phyloP scores from a whole-genome alignment of 345 rosid genomes.

The Eucalyptus cladocalyx region DNA sequence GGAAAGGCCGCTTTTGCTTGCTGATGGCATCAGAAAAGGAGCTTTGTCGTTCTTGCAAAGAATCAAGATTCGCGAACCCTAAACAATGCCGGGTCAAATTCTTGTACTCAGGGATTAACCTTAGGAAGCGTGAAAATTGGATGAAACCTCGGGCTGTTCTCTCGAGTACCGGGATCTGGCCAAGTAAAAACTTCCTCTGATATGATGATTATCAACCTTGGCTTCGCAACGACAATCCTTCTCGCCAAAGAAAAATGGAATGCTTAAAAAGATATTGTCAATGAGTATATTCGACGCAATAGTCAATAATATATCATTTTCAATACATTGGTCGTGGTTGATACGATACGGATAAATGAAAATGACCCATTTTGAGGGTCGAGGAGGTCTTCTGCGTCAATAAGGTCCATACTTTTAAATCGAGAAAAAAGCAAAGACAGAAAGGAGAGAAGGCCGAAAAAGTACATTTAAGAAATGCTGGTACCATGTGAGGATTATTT shows the following conservation, averaged over 20 bases:
- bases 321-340: not conserved
- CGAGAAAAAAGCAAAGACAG: not conserved
- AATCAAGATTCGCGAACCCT: not conserved
- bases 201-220: not conserved
- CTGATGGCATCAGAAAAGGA: not conserved
- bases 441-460: not conserved
- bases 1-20: not conserved
- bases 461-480: not conserved
- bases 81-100: not conserved
- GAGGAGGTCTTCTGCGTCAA: not conserved
- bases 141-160: not conserved
- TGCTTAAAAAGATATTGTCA: not conserved
- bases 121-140: not conserved
- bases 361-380: not conserved
- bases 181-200: not conserved
- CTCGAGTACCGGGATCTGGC: not conserved
- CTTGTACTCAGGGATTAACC: not conserved
- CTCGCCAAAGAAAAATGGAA: conserved; percentile 1
- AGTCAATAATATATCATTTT: not conserved
- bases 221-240: not conserved
- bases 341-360: not conserved
- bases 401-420: not conserved
- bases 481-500: not conserved
- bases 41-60: not conserved
- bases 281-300: not conserved